phyloP scores from a whole-genome alignment of 495 filamentous ascomycete species.

The Lasiosphaeria hispida region DNA sequence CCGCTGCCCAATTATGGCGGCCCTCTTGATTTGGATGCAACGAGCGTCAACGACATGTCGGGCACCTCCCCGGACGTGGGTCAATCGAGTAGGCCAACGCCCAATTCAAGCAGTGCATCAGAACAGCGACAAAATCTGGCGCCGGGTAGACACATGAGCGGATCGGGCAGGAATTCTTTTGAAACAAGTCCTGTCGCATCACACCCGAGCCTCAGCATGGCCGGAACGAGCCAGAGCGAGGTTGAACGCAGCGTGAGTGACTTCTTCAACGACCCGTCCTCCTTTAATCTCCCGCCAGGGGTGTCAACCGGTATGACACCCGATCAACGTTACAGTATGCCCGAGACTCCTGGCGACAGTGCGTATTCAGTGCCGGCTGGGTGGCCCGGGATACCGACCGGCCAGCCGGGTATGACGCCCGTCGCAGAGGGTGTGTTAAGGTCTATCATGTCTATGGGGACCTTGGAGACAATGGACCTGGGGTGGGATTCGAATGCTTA shows the following conservation, averaged over 20 bases:
- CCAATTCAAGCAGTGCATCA: constrained; percentile 51
- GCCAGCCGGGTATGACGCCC: constrained; percentile 46
- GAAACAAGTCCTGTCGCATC: constrained; percentile 43
- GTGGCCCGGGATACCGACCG: constrained; percentile 34
- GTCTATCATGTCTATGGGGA: constrained; percentile 45
- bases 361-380: constrained; percentile 38
- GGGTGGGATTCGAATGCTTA: constrained; percentile 28
- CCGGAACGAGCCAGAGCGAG: constrained; percentile 27
- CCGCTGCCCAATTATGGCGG: constrained; percentile 20
- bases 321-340: constrained; percentile 18
- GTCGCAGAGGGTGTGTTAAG: constrained; percentile 48
- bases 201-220: constrained; percentile 32
- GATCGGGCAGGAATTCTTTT: constrained; percentile 43
- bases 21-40: constrained; percentile 19
- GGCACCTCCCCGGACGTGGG: constrained; percentile 36
- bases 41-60: constrained; percentile 37
- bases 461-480: constrained; percentile 45
- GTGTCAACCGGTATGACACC: constrained; percentile 33
- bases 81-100: constrained; percentile 48
- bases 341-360: constrained; percentile 16
- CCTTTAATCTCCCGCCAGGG: constrained; percentile 23
- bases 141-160: constrained; percentile 21
- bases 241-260: constrained; percentile 28
- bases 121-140: constrained; percentile 35
- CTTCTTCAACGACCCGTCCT: constrained; percentile 37